phyloP scores from a whole-genome alignment of 2,329 filamentous ascomycete species.

The Colletotrichum lupini region DNA sequence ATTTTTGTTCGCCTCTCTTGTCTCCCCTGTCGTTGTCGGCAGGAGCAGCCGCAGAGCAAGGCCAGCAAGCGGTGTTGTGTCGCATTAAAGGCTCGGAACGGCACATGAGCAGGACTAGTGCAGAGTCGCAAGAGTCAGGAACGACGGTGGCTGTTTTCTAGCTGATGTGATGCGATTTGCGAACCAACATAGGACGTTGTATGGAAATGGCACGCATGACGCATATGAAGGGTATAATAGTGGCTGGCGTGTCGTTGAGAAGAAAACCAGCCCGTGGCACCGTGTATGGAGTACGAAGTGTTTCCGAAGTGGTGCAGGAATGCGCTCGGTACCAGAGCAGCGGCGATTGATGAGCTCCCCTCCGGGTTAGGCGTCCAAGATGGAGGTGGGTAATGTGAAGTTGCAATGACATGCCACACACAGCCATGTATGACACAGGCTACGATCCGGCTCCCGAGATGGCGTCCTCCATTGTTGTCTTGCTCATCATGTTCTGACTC shows the following conservation, averaged over 20 bases:
- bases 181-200: background rate
- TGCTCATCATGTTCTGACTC: background rate
- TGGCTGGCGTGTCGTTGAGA: background rate
- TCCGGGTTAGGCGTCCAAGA: background rate
- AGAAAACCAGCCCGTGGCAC: background rate
- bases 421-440: background rate
- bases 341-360: background rate
- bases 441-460: constrained; percentile 2
- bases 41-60: constrained; percentile 1
- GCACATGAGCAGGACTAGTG: constrained; percentile 1
- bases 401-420: background rate
- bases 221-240: background rate
- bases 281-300: background rate
- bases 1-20: background rate
- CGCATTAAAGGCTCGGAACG: constrained; percentile 12
- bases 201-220: background rate
- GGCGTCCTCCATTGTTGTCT: constrained; percentile 10
- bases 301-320: background rate
- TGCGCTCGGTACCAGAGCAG: constrained; percentile 3
- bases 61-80: background rate
- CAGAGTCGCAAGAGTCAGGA: constrained; percentile 10
- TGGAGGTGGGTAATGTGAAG: background rate
- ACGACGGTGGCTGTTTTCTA: constrained; percentile 4
- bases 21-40: background rate
- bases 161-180: constrained; percentile 18